A percentile compares a stretch with the other conserved stretches of the same genome.
Conservation (phyloP, 225 moss, liverwort and hornwort genomes). For the Pleurozium schreberi region DNA sequence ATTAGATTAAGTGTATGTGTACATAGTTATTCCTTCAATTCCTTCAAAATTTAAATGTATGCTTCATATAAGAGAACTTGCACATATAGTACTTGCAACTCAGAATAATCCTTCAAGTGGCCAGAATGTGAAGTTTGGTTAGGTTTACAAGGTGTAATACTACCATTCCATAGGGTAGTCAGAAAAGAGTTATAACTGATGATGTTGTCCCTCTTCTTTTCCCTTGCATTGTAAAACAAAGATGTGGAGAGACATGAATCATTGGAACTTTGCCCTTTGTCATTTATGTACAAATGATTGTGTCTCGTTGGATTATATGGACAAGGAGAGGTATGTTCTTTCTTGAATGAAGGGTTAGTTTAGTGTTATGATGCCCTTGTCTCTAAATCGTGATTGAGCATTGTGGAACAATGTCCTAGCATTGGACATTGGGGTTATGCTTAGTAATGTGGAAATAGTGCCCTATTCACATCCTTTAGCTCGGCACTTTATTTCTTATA, state of each 20-base stretch:
- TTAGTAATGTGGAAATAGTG: background rate
- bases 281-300: background rate
- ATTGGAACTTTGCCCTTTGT: rapidly evolving
- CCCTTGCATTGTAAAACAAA: background rate
- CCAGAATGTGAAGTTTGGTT: background rate
- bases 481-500: background rate
- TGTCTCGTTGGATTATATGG: no score
- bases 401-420: background rate
- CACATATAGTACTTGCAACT: background rate
- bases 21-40: no score
- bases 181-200: rapidly evolving
- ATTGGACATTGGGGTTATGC: no score
- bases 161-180: no score
- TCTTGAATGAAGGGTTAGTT: background rate
- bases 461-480: rapidly evolving
- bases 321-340: rapidly evolving
- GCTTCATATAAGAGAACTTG: background rate
- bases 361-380: no score
- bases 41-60: background rate
- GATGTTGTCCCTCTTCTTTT: no score
- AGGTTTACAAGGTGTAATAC: no score
- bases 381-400: background rate
- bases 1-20: background rate
- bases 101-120: background rate
- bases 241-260: no score